These are phyloP conservation scores for Vigna angularis DNA, from an alignment of 306 rosid species.

Conservation along the genomic window DNA sequence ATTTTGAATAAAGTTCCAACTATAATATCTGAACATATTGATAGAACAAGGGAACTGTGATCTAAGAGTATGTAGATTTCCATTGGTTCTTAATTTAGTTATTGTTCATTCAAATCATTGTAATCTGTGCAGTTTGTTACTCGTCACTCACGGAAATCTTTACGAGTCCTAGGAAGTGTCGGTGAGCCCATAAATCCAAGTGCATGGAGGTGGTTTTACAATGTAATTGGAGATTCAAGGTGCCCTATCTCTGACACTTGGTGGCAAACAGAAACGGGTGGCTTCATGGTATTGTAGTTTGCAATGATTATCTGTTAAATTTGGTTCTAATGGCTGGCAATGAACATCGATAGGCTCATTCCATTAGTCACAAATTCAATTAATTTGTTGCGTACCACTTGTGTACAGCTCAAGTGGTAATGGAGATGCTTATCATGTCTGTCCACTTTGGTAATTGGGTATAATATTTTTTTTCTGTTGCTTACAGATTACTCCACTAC, in stretches of 20 bases:
- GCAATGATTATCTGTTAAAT: conserved; percentile 34
- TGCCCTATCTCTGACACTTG: conserved; percentile 99
- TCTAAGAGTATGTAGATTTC: conserved; percentile 14
- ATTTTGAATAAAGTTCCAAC: conserved; percentile 17
- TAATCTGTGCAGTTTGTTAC: conserved; percentile 76
- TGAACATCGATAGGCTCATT: conserved; percentile 28
- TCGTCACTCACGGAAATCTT: conserved; percentile 85
- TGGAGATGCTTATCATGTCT: neutral
- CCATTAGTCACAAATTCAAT: neutral
- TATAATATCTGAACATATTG: conserved; percentile 7
- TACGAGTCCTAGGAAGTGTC: conserved; percentile 92
- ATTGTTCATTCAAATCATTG: conserved; percentile 26
- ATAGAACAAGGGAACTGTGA: conserved; percentile 22
- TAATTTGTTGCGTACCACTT: neutral
- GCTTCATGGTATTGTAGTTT: conserved; percentile 83
- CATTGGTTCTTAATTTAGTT: conserved; percentile 15
- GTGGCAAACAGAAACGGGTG: conserved; percentile 99
- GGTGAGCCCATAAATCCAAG: conserved; percentile 99
- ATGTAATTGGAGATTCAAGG: conserved; percentile 90
- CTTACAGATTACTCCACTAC: conserved; percentile 92
- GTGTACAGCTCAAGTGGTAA: conserved; percentile 20
- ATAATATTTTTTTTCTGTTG: conserved; percentile 25
- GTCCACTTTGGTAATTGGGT: conserved; percentile 12
- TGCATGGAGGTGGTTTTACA: conserved; percentile 99
- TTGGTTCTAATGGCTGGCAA: conserved; percentile 32